Evolutionary conservation across 352 stramenopile species (phyloP).

Genomic region (Globisporangium cederbergense): DNA sequence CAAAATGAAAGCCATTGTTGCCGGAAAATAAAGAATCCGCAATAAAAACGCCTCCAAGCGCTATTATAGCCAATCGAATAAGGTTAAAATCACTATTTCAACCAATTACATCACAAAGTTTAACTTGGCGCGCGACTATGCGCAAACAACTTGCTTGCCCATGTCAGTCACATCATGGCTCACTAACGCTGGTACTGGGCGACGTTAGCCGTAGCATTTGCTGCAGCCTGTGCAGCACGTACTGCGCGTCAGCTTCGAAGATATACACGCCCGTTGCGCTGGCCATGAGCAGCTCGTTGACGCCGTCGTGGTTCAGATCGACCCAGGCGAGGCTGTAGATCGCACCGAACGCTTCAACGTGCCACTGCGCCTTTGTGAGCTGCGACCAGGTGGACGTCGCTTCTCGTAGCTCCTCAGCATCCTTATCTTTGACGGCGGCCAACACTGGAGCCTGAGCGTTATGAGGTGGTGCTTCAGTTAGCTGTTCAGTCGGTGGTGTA

Average conservation of each 20-base stretch:
- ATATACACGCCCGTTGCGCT: conserved; percentile 71
- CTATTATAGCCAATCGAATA: not conserved
- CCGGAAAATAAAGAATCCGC: not conserved
- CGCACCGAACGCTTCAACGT: conserved; percentile 53
- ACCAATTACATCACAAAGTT: not conserved
- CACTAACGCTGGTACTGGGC: not conserved
- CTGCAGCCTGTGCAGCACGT: conserved; percentile 24
- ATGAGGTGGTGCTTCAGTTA: not conserved
- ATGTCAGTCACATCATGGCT: not conserved
- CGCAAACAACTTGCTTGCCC: not conserved
- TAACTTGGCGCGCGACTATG: not conserved
- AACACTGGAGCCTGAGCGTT: not conserved
- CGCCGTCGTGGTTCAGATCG: conserved; percentile 65
- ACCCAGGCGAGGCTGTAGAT: conserved; percentile 73
- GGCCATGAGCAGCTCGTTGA: conserved; percentile 56
- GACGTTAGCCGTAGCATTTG: conserved; percentile 14
- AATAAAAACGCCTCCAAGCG: not conserved
- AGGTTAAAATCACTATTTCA: not conserved
- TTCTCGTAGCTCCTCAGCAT: not conserved
- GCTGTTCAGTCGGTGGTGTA: not conserved
- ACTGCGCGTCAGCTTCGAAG: conserved; percentile 43
- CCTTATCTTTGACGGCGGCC: not conserved
- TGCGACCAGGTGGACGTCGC: conserved; percentile 26
- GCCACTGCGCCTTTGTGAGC: conserved; percentile 28
- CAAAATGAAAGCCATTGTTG: not conserved